Evolutionary conservation across 306 rosid genomes (phyloP), one percentile per base, ranked within the genome.

Genomic region (Pyrus bretschneideri): DNA sequence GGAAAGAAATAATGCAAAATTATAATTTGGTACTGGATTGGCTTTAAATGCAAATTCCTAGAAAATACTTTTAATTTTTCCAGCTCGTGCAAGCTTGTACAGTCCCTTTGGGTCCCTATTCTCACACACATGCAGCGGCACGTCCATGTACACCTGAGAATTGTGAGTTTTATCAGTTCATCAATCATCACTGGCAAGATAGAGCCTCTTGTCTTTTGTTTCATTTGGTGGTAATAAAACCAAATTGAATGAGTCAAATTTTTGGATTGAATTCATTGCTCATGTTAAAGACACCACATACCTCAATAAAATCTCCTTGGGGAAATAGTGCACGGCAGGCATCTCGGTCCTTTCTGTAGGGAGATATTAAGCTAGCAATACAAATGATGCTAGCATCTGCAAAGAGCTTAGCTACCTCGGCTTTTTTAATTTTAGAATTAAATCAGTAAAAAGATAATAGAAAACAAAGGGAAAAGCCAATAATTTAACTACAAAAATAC

Each of bases 341-440:
- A 78, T 88, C 97, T 88, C 99, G 87, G 71, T 95, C 97, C 81
- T 81, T 91, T 82, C 67, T 86, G 84, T 90, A 95, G 40, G 99
- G 99, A 72, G 99, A 92, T 84, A 95, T 95, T 80, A 95, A 87
- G 77, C 99, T 90, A 65, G 97, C 86, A 78, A 92, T 88, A 85
- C 99, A 92, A 85, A 95, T 92, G 78, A 89, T 62, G 73, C 99
- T 97, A 70, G 99, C 93, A 92, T 95, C 99, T 54, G 99, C 97
- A 83, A 95, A 89, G 54, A 95, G 93, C 88, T 90, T 95, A 78
- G 99, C 97, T 44, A 95, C 99, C 88, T 95, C 97, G 40, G 97
- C 99, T 95, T 33, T 72, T 29, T 70, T 51, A 64, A 54, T 72
- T 72, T n/a, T 35, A 60, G 44, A 52, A 73, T 40, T 60, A 59